These are phyloP conservation scores for Trichosanthes truncata DNA, from an alignment of 306 rosid species.

Conservation along the genomic window DNA sequence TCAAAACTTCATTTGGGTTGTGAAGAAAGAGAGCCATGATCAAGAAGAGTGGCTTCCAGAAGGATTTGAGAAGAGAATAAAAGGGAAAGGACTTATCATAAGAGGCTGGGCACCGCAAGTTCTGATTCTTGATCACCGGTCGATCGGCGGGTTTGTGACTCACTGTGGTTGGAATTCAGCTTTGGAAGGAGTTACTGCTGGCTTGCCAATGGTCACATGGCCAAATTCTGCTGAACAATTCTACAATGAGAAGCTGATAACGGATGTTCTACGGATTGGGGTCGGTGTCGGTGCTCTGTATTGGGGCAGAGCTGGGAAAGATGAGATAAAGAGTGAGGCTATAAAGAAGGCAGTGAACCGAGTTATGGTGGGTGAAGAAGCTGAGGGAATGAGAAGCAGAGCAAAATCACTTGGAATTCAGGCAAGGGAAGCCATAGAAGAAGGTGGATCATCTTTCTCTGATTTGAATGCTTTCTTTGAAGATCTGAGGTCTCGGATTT, in stretches of 20 bases:
- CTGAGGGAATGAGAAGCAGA: constrained; percentile 21
- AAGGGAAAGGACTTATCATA: constrained; percentile 24
- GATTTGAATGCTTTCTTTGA: constrained; percentile 19
- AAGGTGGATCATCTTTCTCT: constrained; percentile 20
- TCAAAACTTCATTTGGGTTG: constrained; percentile 31
- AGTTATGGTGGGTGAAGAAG: constrained; percentile 34
- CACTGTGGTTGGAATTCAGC: constrained; percentile 45
- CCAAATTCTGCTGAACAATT: constrained; percentile 29
- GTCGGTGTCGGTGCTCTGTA: constrained; percentile 19
- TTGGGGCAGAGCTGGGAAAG: constrained; percentile 14
- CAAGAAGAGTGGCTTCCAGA: constrained; percentile 14
- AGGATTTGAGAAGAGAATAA: constrained; percentile 28
- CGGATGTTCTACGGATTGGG: constrained; percentile 20
- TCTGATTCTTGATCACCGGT: constrained; percentile 29
- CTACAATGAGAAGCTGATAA: constrained; percentile 32
- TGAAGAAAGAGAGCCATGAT: neutral
- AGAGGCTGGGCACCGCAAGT: constrained; percentile 37
- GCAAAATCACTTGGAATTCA: constrained; percentile 9
- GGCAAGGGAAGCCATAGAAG: constrained; percentile 20
- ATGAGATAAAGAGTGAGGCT: constrained; percentile 20
- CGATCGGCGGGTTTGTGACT: constrained; percentile 33
- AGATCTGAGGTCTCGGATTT: constrained; percentile 11
- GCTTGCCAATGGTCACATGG: constrained; percentile 39
- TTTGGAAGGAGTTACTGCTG: constrained; percentile 28
- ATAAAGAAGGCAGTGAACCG: constrained; percentile 20